A percentile compares a stretch with the other conserved stretches of the same genome.
Conservation (phyloP, 1,284 basidiomycete genomes). For the Malassezia furfur region DNA sequence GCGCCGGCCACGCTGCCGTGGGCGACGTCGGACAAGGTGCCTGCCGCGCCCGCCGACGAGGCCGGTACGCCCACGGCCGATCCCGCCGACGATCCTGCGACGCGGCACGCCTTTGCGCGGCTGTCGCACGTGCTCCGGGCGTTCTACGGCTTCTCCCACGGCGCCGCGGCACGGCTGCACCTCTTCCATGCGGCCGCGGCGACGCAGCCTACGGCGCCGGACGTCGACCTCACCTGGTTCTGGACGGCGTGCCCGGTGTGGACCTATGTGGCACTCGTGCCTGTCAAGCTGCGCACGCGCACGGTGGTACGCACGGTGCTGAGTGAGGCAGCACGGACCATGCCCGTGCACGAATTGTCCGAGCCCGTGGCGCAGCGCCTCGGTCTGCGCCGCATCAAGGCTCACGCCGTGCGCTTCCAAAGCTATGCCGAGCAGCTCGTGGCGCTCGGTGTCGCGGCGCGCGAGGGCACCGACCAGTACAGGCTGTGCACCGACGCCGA, state of each 20-base stretch:
- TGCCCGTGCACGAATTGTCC: conserved; percentile 16
- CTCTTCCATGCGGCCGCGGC: conserved; percentile 23
- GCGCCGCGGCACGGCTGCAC: conserved; percentile 23
- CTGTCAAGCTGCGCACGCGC: conserved; percentile 9
- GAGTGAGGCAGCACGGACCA: conserved; percentile 7
- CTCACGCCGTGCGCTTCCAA: conserved; percentile 6
- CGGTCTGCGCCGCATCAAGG: conserved; percentile 9
- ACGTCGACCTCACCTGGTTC: conserved; percentile 26
- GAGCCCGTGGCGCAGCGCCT: conserved; percentile 16
- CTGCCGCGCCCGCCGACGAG: conserved; percentile 8
- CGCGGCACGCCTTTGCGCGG: conserved; percentile 14
- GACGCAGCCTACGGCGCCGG: not conserved
- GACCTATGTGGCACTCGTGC: conserved; percentile 19
- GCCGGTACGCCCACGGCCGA: not conserved
- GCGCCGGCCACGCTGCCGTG: conserved; percentile 26
- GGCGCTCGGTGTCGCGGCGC: conserved; percentile 3
- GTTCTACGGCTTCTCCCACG: conserved; percentile 23
- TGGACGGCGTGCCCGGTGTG: conserved; percentile 25
- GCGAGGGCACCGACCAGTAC: not conserved
- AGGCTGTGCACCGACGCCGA: not conserved
- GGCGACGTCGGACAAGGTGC: conserved; percentile 24
- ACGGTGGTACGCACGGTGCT: conserved; percentile 10
- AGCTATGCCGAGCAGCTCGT: conserved; percentile 13
- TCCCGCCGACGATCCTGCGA: conserved; percentile 6
- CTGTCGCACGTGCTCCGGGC: conserved; percentile 22